These are phyloP conservation scores for Powellomyces hirtus DNA, from an alignment of 192 early-diverging fungal species.

Conservation along the genomic window DNA sequence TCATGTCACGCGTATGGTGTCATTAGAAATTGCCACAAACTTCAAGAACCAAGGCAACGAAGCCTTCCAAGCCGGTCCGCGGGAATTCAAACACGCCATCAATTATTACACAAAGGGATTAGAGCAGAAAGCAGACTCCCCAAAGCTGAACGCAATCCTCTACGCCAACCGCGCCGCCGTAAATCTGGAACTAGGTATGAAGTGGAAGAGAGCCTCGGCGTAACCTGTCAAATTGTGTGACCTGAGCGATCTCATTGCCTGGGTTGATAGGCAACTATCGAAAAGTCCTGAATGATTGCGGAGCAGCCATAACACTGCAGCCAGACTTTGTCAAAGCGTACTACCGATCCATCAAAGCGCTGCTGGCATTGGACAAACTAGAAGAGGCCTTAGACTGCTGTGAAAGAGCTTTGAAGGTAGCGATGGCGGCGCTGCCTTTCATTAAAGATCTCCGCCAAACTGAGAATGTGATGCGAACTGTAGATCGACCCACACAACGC, in stretches of 20 bases:
- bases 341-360: conserved; percentile 85
- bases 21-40: conserved; percentile 80
- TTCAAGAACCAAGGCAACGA: conserved; percentile 98
- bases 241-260: no score
- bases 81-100: conserved; percentile 73
- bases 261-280: conserved; percentile 77
- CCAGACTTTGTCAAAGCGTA: conserved; percentile 88
- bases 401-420: conserved; percentile 63
- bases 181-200: conserved; percentile 79
- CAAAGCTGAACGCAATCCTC: conserved; percentile 73
- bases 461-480: not conserved
- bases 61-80: conserved; percentile 67
- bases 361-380: conserved; percentile 73
- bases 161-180: conserved; percentile 89
- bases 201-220: no score
- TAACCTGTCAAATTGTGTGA: no score
- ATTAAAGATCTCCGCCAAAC: no score
- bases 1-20: not conserved
- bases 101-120: conserved; percentile 87
- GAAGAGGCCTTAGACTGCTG: conserved; percentile 86
- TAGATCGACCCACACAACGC: conserved; percentile 57
- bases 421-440: no score
- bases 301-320: conserved; percentile 73
- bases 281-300: conserved; percentile 85
- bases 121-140: conserved; percentile 65